Base-by-base conservation (phyloP, 345 rosid genomes). In the Erucastrum elatum region DNA sequence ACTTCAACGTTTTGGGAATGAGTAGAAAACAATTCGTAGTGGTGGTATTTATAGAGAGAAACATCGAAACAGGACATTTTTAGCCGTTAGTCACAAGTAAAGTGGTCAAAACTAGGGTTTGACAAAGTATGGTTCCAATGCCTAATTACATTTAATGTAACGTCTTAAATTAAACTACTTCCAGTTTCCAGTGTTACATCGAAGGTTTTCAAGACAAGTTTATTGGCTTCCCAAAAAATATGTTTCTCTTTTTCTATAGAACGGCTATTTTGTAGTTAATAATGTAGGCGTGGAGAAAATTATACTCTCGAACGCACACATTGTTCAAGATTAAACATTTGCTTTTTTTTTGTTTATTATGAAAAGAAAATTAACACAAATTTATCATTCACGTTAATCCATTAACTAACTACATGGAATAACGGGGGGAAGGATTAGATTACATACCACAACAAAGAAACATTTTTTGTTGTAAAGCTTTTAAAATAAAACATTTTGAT, bases 221-320 rank as follows among this genome's bases (percentile, higher is more conserved):
- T n/a, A 59, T 62, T 27, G 11, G 3, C 15, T 39, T 60, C 58
- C 8, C n/a, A 8, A 55, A 8, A 55, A 9, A 39, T 39, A 39
- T 66, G 12, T 35, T 35, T 49, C 9, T 35, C 41, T 21, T 17
- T 68, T 51, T 35, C 41, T 35, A 6, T 35, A 4, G 0, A 71
- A 35, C 75, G 75, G 65, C 65, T 58, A 56, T 12, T 71, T 58
- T 70, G 46, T 21, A n/a, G n/a, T 30, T 17, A 55, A 56, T 2
- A 35, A 35, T 6, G 27, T 7, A 17, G 26, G 29, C 5, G 29
- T 56, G 61, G 29, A 56, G 27, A 17, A 56, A 17, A 17, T 56
- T 17, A 56, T 21, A 1, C 61, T 8, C 29, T 56, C 11, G 2
- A 17, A 11, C 7, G 17, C 61, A 56, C 26, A 7, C 61, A 55